A percentile compares a stretch with the other conserved stretches of the same genome.
phyloP scores from a whole-genome alignment of 2,329 filamentous ascomycete species.

The Colletotrichum sp. region DNA sequence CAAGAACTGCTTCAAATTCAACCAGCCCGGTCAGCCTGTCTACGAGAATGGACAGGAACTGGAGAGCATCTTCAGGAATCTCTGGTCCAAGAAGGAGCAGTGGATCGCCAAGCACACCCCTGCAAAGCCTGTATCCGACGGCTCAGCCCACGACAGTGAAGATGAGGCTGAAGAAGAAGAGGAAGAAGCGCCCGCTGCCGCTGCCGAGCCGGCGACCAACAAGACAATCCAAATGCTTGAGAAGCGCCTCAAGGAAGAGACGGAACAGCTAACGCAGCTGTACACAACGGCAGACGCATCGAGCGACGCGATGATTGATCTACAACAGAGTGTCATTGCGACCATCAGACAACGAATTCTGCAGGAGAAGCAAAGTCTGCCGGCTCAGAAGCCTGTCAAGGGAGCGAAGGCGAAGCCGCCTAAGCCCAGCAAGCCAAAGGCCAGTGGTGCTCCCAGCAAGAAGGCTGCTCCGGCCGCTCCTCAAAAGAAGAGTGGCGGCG shows the following conservation, averaged over 20 bases:
- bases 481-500: constrained; percentile 46
- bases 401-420: constrained; percentile 59
- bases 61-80: constrained; percentile 74
- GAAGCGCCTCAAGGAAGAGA: constrained; percentile 59
- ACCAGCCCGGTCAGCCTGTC: constrained; percentile 75
- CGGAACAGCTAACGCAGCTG: constrained; percentile 61
- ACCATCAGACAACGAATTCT: constrained; percentile 76
- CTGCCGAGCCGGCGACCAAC: constrained; percentile 41
- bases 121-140: constrained; percentile 56
- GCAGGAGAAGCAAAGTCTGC: constrained; percentile 72
- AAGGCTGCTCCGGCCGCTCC: constrained; percentile 43
- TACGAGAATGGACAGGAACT: constrained; percentile 74
- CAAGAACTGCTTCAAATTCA: constrained; percentile 91
- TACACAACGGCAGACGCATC: constrained; percentile 54
- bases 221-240: constrained; percentile 57
- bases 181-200: constrained; percentile 66
- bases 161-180: constrained; percentile 77
- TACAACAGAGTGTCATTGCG: constrained; percentile 66
- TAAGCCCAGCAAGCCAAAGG: constrained; percentile 59
- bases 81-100: constrained; percentile 79
- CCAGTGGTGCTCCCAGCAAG: constrained; percentile 37
- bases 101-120: constrained; percentile 81
- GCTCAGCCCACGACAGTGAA: constrained; percentile 70
- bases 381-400: constrained; percentile 59
- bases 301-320: constrained; percentile 57